Evolutionary conservation across 805 yeast species (phyloP), one percentile per base, ranked within the genome.

Genomic region (Nakazawaea wickerhamii): DNA sequence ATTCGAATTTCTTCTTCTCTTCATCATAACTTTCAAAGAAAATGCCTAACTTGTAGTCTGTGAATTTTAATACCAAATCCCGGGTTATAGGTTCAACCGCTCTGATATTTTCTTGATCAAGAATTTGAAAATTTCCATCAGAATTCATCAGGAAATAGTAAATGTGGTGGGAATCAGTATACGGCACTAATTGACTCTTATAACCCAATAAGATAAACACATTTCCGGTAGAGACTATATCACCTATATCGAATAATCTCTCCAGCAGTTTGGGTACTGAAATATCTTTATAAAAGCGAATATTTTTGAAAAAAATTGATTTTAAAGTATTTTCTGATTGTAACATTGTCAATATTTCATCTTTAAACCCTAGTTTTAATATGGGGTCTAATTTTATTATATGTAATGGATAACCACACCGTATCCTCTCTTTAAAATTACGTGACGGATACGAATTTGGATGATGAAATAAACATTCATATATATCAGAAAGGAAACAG

Each of bases 21-120:
- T 11, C 15, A 14, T 44, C 47, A 22, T 25, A 44, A 6, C 22
- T 25, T 11, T 44, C 41, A 31, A 40, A 40, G 32, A 37, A 44
- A 10, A 30, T 19, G 5, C 47, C 47, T 25, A 44, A 19, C 9
- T 26, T 22, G 23, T 44, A 44, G 38, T 25, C 20, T 9, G 10
- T n/a, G 14, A 14, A 35, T 23, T 17, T 35, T 35, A 4, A 14
- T 5, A n/a, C n/a, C n/a, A n/a, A n/a, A n/a, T n/a, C n/a, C n/a
- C n/a, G n/a, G n/a, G n/a, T n/a, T n/a, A n/a, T n/a, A 14, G 17
- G 21, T 21, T 17, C 18, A 10, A 19, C 15, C 17, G 15, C 14
- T 14, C 19, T 23, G 10, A 40, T 18, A 14, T 9, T 15, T 14
- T 20, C 28, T 28, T 42, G 42, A 31, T 43, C 39, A 19, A 26